phyloP scores from a whole-genome alignment of 2,329 filamentous ascomycete species.

The Botrytis porri region DNA sequence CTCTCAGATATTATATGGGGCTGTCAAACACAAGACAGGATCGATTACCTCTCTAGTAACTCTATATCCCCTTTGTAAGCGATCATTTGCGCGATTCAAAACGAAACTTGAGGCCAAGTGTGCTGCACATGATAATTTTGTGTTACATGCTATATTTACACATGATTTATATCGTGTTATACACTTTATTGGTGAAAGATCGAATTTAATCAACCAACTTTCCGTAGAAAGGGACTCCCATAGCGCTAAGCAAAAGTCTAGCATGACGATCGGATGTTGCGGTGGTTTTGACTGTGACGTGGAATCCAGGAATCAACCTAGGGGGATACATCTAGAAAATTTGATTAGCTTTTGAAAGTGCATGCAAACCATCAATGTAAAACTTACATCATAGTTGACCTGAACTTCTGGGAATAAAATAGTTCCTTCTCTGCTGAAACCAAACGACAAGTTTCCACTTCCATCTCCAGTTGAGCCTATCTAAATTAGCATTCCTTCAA shows the following conservation, averaged over 20 bases:
- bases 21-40: not conserved
- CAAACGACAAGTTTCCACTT: slow-evolving; percentile 82
- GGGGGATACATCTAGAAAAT: slow-evolving; percentile 54
- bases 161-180: slow-evolving; percentile 6
- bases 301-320: slow-evolving; percentile 42
- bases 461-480: slow-evolving; percentile 64
- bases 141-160: slow-evolving; percentile 18
- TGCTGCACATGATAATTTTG: slow-evolving; percentile 3
- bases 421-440: slow-evolving; percentile 71
- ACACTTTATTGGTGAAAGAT: not conserved
- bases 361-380: not conserved
- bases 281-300: slow-evolving; percentile 38
- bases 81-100: not conserved
- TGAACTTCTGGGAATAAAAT: slow-evolving; percentile 91
- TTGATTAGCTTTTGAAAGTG: slow-evolving; percentile 21
- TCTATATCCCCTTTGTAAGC: not conserved
- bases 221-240: slow-evolving; percentile 35
- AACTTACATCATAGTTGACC: slow-evolving; percentile 86
- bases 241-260: slow-evolving; percentile 33
- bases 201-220: slow-evolving; percentile 33
- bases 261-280: slow-evolving; percentile 35
- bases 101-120: not conserved
- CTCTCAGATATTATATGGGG: accelerated
- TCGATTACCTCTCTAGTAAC: not conserved
- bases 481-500: slow-evolving; percentile 31